Percentiles rank a stretch among this genome's conserved stretches.
phyloP scores from a whole-genome alignment of 2,329 filamentous ascomycete species.

The Colletotrichum musae region DNA sequence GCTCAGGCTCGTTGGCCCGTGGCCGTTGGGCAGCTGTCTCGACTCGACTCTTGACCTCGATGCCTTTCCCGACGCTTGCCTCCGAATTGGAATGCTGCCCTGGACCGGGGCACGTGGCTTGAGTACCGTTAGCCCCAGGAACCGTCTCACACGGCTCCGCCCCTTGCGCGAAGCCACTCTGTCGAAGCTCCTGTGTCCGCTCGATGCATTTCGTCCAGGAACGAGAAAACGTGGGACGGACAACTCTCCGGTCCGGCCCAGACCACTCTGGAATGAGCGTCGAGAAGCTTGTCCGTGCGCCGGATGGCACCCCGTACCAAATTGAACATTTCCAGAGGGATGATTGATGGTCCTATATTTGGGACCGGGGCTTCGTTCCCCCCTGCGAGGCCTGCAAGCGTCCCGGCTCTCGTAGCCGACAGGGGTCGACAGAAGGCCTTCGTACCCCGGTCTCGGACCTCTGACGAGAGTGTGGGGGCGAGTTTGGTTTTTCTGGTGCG shows the following conservation, averaged over 20 bases:
- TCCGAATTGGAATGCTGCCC: background rate
- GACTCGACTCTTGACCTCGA: too few relatives aligned
- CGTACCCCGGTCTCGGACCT: slow-evolving; percentile 11
- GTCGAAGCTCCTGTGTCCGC: background rate
- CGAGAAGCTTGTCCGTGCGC: slow-evolving; percentile 21
- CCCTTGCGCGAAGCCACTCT: background rate
- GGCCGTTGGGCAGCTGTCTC: too few relatives aligned
- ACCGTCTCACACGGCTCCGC: slow-evolving; percentile 9
- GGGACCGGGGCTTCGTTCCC: background rate
- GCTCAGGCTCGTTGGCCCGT: too few relatives aligned
- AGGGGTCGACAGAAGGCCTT: slow-evolving; percentile 17
- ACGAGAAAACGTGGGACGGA: slow-evolving; percentile 36
- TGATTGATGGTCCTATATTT: slow-evolving; percentile 18
- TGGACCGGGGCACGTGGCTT: slow-evolving; percentile 9
- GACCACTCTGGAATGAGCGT: slow-evolving; percentile 11
- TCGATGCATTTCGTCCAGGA: slow-evolving; percentile 17
- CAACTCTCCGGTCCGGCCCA: slow-evolving; percentile 23
- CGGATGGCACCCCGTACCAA: slow-evolving; percentile 3
- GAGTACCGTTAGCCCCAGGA: background rate
- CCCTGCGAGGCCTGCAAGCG: slow-evolving; percentile 6
- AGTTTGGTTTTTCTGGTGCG: background rate
- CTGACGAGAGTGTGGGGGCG: slow-evolving; percentile 9
- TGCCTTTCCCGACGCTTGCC: background rate
- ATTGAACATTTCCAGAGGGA: background rate
- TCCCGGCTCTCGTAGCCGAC: slow-evolving; percentile 26